Conservation (phyloP, 225 moss, liverwort and hornwort genomes). For the Anthoceros angustus region DNA sequence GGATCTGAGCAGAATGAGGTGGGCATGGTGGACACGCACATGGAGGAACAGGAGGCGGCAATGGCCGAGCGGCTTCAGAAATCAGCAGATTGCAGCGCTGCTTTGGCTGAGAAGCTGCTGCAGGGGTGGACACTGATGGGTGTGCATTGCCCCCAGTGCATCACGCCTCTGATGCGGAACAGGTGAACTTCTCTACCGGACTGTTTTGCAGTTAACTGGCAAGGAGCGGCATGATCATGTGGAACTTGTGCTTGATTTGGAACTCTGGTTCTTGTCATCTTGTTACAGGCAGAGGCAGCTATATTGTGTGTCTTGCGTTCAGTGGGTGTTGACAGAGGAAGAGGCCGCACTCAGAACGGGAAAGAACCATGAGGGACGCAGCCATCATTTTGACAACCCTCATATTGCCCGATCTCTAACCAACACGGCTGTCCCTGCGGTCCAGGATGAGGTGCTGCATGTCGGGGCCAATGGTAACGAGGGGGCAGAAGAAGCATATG, state of each 20-base stretch:
- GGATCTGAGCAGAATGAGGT: not conserved
- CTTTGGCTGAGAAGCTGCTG: conserved; percentile 76
- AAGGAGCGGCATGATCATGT: too few species aligned
- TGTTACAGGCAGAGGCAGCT: conserved; percentile 41
- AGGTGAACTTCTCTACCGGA: conserved; percentile 14
- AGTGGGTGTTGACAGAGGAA: conserved; percentile 75
- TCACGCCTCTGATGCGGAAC: conserved; percentile 82
- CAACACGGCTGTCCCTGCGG: not conserved
- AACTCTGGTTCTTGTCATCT: not conserved
- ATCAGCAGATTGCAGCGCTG: conserved; percentile 38
- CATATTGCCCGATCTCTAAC: not conserved
- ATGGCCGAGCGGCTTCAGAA: not conserved
- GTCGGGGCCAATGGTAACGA: too few species aligned
- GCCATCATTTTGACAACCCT: not conserved
- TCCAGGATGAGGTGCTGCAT: not conserved
- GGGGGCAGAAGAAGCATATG: too few species aligned
- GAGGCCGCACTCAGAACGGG: conserved; percentile 22
- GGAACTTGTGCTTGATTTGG: too few species aligned
- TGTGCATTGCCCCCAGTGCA: conserved; percentile 63
- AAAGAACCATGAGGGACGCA: not conserved
- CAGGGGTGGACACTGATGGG: conserved; percentile 85
- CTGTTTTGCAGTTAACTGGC: not conserved
- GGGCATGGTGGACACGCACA: not conserved
- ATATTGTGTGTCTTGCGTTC: conserved; percentile 64
- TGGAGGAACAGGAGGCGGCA: not conserved